A percentile compares a stretch with the other conserved stretches of the same genome.
Evolutionary conservation across 331 rosid species (phyloP).

Genomic region (Arachis monticola): DNA sequence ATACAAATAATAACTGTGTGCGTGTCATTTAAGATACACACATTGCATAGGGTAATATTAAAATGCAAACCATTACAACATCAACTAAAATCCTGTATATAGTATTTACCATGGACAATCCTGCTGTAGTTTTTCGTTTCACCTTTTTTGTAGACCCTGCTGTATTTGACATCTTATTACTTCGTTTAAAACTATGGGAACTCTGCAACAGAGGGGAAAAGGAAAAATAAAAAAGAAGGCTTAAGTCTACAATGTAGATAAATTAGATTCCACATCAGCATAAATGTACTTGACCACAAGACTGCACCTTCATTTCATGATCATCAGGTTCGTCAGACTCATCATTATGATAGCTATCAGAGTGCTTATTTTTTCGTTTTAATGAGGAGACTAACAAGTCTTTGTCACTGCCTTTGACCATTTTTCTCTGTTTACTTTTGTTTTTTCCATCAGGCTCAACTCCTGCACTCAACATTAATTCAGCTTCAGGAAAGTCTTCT

Average conservation of each 20-base stretch:
- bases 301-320: constrained; percentile 57
- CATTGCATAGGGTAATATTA: constrained; percentile 25
- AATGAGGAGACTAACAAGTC: constrained; percentile 63
- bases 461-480: constrained; percentile 43
- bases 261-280: constrained; percentile 31
- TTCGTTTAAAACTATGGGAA: constrained; percentile 44
- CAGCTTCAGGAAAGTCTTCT: constrained; percentile 45
- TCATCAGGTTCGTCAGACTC: constrained; percentile 56
- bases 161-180: constrained; percentile 49
- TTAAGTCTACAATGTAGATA: constrained; percentile 30
- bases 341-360: constrained; percentile 45
- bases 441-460: constrained; percentile 45
- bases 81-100: constrained; percentile 20
- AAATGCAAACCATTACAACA: constrained; percentile 9
- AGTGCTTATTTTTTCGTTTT: constrained; percentile 58
- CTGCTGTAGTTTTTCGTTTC: constrained; percentile 48
- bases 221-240: not conserved
- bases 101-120: constrained; percentile 65
- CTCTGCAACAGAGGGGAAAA: constrained; percentile 59
- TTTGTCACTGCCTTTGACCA: constrained; percentile 44
- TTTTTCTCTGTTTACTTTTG: constrained; percentile 53
- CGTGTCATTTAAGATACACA: constrained; percentile 12
- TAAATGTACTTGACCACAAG: constrained; percentile 26
- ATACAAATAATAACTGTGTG: constrained; percentile 20
- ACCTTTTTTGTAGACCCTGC: constrained; percentile 38